phyloP scores from a whole-genome alignment of 306 rosid species.

The Citrullus mucosospermus region DNA sequence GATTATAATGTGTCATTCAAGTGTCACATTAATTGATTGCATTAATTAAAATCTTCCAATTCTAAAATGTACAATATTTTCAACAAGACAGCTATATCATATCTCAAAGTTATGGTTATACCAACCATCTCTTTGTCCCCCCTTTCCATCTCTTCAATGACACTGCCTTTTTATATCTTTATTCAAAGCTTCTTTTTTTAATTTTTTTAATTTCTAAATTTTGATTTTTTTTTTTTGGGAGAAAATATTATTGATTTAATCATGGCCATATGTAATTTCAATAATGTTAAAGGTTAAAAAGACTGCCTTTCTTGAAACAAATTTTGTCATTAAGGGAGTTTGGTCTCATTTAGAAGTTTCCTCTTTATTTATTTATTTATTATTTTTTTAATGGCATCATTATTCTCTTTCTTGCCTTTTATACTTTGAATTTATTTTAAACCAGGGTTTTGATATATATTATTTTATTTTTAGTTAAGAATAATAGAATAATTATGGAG shows the following conservation, averaged over 20 bases:
- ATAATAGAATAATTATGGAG: too few relatives aligned
- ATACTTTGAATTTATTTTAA: neutral
- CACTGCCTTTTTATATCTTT: neutral
- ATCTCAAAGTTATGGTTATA: neutral
- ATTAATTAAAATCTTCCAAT: neutral
- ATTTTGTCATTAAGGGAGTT: neutral
- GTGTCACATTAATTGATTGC: neutral
- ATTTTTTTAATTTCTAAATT: too few relatives aligned
- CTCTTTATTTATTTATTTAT: neutral
- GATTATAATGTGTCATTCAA: neutral
- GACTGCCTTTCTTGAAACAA: too few relatives aligned
- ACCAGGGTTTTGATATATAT: neutral
- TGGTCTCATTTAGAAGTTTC: neutral
- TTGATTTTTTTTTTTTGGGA: neutral
- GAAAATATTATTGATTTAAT: neutral
- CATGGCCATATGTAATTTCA: neutral
- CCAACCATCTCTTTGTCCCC: slow-evolving; percentile 6
- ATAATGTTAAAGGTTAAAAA: neutral
- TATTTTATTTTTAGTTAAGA: neutral
- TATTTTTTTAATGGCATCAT: neutral
- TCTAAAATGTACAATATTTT: neutral
- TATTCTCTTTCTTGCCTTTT: neutral
- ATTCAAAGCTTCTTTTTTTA: neutral
- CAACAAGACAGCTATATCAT: neutral
- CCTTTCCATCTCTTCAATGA: neutral